These are phyloP conservation scores for Thozetella sp. DNA, from an alignment of 495 filamentous ascomycete species.

Conservation along the genomic window DNA sequence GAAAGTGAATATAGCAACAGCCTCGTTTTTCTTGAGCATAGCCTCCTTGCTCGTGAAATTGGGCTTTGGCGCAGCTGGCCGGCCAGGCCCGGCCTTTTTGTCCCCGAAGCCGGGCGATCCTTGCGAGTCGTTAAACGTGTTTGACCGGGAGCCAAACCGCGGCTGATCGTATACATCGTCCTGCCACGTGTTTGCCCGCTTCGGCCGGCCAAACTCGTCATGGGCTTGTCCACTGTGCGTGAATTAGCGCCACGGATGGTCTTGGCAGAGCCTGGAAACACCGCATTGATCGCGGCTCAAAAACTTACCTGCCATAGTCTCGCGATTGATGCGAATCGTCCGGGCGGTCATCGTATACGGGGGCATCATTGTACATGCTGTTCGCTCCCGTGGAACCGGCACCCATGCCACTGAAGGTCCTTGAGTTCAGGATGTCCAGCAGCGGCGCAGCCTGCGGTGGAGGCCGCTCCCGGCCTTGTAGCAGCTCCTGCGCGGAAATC, in stretches of 20 bases:
- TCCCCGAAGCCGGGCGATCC: slow-evolving; percentile 26
- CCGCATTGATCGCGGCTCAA: not conserved
- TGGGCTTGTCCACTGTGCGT: slow-evolving; percentile 57
- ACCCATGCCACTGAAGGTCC: slow-evolving; percentile 74
- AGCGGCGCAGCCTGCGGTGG: slow-evolving; percentile 83
- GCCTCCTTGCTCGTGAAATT: slow-evolving; percentile 70
- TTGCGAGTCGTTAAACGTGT: slow-evolving; percentile 37
- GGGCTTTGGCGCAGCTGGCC: slow-evolving; percentile 88
- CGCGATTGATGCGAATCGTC: slow-evolving; percentile 76
- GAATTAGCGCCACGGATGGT: too few relatives aligned
- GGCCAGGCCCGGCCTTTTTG: slow-evolving; percentile 51
- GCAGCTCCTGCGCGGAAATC: slow-evolving; percentile 79
- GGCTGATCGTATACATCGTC: slow-evolving; percentile 85
- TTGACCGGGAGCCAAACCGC: slow-evolving; percentile 48
- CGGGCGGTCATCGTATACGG: slow-evolving; percentile 84
- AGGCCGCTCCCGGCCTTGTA: slow-evolving; percentile 74
- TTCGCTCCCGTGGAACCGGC: slow-evolving; percentile 47
- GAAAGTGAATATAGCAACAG: slow-evolving; percentile 87
- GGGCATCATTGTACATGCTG: slow-evolving; percentile 91
- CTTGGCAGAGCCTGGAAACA: too few relatives aligned
- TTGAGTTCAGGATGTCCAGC: slow-evolving; percentile 79
- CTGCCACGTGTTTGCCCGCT: slow-evolving; percentile 79
- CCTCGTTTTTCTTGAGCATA: slow-evolving; percentile 76
- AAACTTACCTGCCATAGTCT: slow-evolving; percentile 39
- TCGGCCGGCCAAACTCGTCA: slow-evolving; percentile 49